A percentile compares a stretch with the other conserved stretches of the same genome.
These are phyloP conservation scores for Thymus mandschuricus DNA, from an alignment of 257 asterid genomes.

Conservation along the genomic window DNA sequence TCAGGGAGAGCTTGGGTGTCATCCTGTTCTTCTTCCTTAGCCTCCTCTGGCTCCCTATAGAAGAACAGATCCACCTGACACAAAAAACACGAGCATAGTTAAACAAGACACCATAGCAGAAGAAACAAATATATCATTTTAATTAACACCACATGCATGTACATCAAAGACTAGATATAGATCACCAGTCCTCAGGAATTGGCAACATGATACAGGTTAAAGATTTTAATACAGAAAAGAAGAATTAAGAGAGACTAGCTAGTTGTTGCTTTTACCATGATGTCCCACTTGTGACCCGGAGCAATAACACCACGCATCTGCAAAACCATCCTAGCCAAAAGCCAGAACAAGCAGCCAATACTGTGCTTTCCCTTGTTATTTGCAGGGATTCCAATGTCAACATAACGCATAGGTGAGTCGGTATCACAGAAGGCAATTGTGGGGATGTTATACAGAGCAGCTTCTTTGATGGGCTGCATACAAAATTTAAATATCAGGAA, in stretches of 20 bases:
- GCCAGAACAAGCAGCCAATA: conserved; percentile 58
- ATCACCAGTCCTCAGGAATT: no score
- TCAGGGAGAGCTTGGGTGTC: conserved; percentile 44
- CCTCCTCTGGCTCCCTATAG: conserved; percentile 51
- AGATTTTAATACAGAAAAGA: no score
- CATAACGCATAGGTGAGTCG: conserved; percentile 55
- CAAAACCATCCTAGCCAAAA: conserved; percentile 56
- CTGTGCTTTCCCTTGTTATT: conserved; percentile 62
- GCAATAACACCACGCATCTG: conserved; percentile 54
- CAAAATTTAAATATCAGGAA: neutral
- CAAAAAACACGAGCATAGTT: neutral
- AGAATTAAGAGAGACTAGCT: no score
- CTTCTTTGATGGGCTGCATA: conserved; percentile 58
- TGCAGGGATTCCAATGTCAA: conserved; percentile 59
- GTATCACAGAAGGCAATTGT: conserved; percentile 57
- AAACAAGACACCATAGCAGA: no score
- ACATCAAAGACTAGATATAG: no score
- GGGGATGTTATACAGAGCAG: conserved; percentile 50
- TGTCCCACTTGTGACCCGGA: conserved; percentile 52
- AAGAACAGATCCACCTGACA: conserved; percentile 49
- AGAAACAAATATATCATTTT: no score
- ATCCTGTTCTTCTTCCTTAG: conserved; percentile 52
- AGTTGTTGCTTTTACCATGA: conserved; percentile 37
- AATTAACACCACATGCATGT: no score
- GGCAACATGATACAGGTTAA: no score